Percentiles rank a stretch among this genome's conserved stretches.
phyloP scores from a whole-genome alignment of 495 filamentous ascomycete genomes.

The Lichina pygmaea region DNA sequence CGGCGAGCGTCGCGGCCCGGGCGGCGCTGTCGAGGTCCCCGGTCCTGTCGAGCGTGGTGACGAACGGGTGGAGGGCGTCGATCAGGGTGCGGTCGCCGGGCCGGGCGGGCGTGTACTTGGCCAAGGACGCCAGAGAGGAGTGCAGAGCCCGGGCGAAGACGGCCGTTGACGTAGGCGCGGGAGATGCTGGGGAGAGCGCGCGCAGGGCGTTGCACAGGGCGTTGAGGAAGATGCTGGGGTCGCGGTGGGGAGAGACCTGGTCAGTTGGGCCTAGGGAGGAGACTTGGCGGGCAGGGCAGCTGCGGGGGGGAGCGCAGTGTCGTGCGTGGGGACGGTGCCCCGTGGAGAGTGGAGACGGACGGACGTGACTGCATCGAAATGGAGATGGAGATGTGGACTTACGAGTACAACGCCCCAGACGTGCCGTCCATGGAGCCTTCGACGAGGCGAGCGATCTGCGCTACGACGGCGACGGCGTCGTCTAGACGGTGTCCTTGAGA shows the following conservation, averaged over 20 bases:
- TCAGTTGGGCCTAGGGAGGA: background rate
- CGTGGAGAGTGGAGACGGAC: background rate
- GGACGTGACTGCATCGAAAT: background rate
- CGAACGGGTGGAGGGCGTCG: slow-evolving; percentile 74
- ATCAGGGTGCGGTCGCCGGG: slow-evolving; percentile 76
- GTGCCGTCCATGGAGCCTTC: slow-evolving; percentile 89
- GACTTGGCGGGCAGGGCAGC: too few species aligned
- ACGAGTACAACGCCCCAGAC: slow-evolving; percentile 71
- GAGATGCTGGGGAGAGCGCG: slow-evolving; percentile 20
- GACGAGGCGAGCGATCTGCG: slow-evolving; percentile 55
- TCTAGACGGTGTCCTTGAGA: slow-evolving; percentile 10
- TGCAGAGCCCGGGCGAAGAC: slow-evolving; percentile 55
- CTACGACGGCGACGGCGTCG: slow-evolving; percentile 46
- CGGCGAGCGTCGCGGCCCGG: slow-evolving; percentile 43
- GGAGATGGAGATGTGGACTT: background rate
- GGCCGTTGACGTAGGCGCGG: slow-evolving; percentile 18
- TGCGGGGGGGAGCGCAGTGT: background rate
- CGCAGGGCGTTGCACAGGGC: slow-evolving; percentile 55
- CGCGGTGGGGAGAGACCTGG: background rate
- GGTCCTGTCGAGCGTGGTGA: slow-evolving; percentile 34
- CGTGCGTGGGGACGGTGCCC: too few species aligned
- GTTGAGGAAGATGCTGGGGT: slow-evolving; percentile 55
- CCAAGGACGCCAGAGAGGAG: slow-evolving; percentile 40
- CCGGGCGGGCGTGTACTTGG: slow-evolving; percentile 69
- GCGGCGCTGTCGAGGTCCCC: slow-evolving; percentile 42